These are phyloP conservation scores for Vararia minispora DNA, from an alignment of 768 basidiomycete genomes.

Conservation along the genomic window DNA sequence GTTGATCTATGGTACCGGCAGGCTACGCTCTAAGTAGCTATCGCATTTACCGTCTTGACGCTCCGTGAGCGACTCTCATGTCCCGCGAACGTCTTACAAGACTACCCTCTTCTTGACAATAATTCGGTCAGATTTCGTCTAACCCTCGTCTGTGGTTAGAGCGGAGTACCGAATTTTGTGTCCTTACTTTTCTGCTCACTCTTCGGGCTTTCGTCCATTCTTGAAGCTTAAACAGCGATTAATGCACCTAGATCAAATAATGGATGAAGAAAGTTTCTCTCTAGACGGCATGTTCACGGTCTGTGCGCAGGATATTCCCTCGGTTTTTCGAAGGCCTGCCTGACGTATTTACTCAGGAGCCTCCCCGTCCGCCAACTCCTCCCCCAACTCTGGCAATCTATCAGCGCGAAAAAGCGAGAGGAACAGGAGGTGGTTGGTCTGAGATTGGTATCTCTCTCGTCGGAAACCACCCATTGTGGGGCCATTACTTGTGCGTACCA, in stretches of 20 bases:
- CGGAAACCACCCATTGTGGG: slow-evolving; percentile 76
- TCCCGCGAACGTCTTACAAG: too few relatives aligned
- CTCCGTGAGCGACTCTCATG: too few relatives aligned
- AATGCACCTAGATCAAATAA: neutral
- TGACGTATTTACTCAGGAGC: slow-evolving; percentile 34
- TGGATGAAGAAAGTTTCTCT: slow-evolving; percentile 24
- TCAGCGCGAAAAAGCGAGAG: slow-evolving; percentile 20
- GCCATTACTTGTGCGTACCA: slow-evolving; percentile 57
- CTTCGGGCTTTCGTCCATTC: too few relatives aligned
- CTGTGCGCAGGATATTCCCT: slow-evolving; percentile 14
- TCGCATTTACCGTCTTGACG: too few relatives aligned
- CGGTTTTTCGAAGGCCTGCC: neutral
- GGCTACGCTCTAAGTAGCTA: too few relatives aligned
- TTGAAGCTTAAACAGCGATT: too few relatives aligned
- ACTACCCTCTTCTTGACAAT: too few relatives aligned
- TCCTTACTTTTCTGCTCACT: too few relatives aligned
- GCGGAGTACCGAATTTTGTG: too few relatives aligned
- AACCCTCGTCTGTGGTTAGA: too few relatives aligned
- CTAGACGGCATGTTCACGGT: slow-evolving; percentile 44
- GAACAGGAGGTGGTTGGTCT: slow-evolving; percentile 14
- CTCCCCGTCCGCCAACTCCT: slow-evolving; percentile 56
- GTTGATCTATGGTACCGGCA: too few relatives aligned
- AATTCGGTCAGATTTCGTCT: too few relatives aligned
- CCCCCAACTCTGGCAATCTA: slow-evolving; percentile 45
- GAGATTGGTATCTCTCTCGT: slow-evolving; percentile 56